Conservation (phyloP, 495 filamentous ascomycete species). For the Articulospora tetracladia region DNA sequence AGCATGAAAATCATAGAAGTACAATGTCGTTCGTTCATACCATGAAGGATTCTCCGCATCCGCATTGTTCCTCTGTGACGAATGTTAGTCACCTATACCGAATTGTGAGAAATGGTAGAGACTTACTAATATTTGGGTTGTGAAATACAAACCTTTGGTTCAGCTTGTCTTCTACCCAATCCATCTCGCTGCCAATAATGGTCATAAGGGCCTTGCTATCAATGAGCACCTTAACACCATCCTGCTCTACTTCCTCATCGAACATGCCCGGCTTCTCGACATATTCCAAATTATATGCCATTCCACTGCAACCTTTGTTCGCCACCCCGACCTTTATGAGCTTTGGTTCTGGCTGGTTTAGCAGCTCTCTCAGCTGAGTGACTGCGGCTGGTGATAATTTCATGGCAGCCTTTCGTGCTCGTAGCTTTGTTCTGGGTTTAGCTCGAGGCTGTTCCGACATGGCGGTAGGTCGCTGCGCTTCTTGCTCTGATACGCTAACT, state of each 20-base stretch:
- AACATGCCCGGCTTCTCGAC: slow-evolving; percentile 84
- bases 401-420: slow-evolving; percentile 87
- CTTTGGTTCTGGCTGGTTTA: slow-evolving; percentile 81
- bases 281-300: slow-evolving; percentile 95
- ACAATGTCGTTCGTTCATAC: slow-evolving; percentile 40
- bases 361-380: slow-evolving; percentile 65
- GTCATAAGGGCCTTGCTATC: slow-evolving; percentile 96
- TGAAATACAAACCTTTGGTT: slow-evolving; percentile 86
- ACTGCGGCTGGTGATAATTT: slow-evolving; percentile 76
- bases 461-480: slow-evolving; percentile 60
- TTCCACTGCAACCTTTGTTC: slow-evolving; percentile 91
- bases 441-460: slow-evolving; percentile 17
- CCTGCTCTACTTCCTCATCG: slow-evolving; percentile 92
- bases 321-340: slow-evolving; percentile 91
- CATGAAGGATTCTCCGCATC: slow-evolving; percentile 97
- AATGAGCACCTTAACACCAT: slow-evolving; percentile 92
- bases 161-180: slow-evolving; percentile 95
- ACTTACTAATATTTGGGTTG: slow-evolving; percentile 98
- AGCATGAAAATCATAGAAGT: neutral
- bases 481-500: slow-evolving; percentile 47
- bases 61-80: slow-evolving; percentile 84
- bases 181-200: slow-evolving; percentile 99
- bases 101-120: neutral
- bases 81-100: slow-evolving; percentile 32
- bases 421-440: slow-evolving; percentile 62